phyloP scores from a whole-genome alignment of 441 rosid genomes.

The Raphanus hybrid region DNA sequence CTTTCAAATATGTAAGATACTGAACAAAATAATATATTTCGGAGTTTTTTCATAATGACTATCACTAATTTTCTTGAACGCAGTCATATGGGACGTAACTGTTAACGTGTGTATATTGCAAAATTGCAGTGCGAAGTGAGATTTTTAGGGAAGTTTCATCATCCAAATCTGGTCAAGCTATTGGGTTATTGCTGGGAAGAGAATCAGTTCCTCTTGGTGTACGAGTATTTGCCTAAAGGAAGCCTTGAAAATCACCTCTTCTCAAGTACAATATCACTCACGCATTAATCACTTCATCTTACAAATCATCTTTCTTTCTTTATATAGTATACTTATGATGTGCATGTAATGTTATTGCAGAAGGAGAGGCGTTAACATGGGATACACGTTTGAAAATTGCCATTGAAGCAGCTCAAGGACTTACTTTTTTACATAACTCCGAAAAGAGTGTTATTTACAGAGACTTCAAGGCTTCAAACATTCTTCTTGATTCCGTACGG shows the following conservation, averaged over 20 bases:
- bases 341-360: constrained; percentile 43
- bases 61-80: not conserved
- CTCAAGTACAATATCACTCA: constrained; percentile 50
- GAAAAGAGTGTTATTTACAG: constrained; percentile 87
- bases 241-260: constrained; percentile 84
- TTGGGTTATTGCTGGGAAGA: constrained; percentile 92
- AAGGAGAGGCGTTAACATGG: constrained; percentile 74
- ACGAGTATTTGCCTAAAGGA: constrained; percentile 75
- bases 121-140: constrained; percentile 71
- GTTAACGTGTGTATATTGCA: constrained; percentile 3
- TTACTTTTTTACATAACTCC: constrained; percentile 72
- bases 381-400: constrained; percentile 65
- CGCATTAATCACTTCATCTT: not conserved
- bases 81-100: constrained; percentile 1
- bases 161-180: constrained; percentile 81
- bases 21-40: not conserved
- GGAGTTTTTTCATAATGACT: not conserved
- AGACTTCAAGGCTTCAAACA: constrained; percentile 88
- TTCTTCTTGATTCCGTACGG: constrained; percentile 75
- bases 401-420: constrained; percentile 86
- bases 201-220: constrained; percentile 70
- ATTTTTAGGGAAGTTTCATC: constrained; percentile 78
- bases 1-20: not conserved
- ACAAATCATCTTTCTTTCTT: not conserved
- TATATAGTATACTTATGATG: not conserved